Percentiles rank a stretch among this genome's conserved stretches.
phyloP scores from a whole-genome alignment of 768 basidiomycete species.

The Hypholoma fasciculare region DNA sequence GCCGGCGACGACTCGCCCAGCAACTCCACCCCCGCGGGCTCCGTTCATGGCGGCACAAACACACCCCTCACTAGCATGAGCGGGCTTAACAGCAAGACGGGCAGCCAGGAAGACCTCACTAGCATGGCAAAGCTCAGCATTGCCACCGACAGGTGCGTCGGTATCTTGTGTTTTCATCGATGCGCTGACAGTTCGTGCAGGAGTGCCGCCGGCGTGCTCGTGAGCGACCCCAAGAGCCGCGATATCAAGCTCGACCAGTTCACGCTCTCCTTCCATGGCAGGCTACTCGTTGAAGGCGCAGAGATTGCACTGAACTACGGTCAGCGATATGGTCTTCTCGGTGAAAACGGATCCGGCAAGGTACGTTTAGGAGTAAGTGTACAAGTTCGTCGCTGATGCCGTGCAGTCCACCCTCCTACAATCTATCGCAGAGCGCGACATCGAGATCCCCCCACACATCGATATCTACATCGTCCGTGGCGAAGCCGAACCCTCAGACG shows the following conservation, averaged over 20 bases:
- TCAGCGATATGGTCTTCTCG: conserved; percentile 91
- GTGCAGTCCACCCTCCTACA: conserved; percentile 90
- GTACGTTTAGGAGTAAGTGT: conserved; percentile 38
- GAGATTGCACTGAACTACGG: conserved; percentile 86
- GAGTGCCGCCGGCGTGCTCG: conserved; percentile 89
- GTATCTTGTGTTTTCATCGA: too few species aligned
- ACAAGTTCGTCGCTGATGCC: not conserved
- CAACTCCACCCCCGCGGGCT: conserved; percentile 61
- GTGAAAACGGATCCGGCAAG: conserved; percentile 99
- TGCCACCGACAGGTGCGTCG: conserved; percentile 81
- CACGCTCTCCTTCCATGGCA: conserved; percentile 96
- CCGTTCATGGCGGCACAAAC: conserved; percentile 58
- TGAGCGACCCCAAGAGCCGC: conserved; percentile 88
- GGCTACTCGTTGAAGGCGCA: conserved; percentile 71
- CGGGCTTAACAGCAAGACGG: conserved; percentile 75
- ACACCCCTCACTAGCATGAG: conserved; percentile 86
- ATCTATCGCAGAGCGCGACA: conserved; percentile 94
- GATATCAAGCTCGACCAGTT: conserved; percentile 98
- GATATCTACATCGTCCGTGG: conserved; percentile 97
- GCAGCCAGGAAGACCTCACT: conserved; percentile 78
- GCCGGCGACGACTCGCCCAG: conserved; percentile 49
- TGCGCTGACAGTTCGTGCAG: conserved; percentile 32
- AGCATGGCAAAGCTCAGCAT: conserved; percentile 89
- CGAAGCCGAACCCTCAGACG: conserved; percentile 93
- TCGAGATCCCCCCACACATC: conserved; percentile 91